Base-by-base conservation (phyloP, 371 early-diverging fungal genomes). In the Chytridium lagenaria region DNA sequence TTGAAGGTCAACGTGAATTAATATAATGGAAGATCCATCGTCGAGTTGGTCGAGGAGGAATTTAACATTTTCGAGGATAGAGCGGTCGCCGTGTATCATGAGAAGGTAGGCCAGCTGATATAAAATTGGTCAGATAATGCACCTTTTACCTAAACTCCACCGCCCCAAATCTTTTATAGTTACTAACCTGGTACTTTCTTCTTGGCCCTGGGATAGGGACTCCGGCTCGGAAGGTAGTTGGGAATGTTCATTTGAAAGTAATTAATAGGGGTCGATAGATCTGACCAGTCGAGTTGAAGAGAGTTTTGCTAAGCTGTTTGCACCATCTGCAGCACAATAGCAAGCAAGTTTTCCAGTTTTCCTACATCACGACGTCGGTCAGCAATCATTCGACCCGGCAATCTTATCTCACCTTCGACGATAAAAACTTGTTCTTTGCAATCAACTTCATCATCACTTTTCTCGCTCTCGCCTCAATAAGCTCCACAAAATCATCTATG, bases 1-100 rank as follows among this genome's bases (percentile, higher is more conserved):
- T 33, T 34, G 50, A 16, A 38, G 31, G 38, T 80, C 79, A 22
- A 84, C 75, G 74, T 84, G 84, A 61, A 84, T 67, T 15, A 84
- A 69, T 57, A 81, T 69, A 15, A 82, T 51, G 39, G 82, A 77
- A 49, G 72, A 59, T 40, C 74, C 71, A 19, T 55, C 55, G 67
- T 69, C 79, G 10, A 55, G 37, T 31, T 73, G 64, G 10, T 80
- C 75, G 50, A 84, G 50, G 2, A 80, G 50, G 22, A 34, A 38
- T 44, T 33, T 55, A 1, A 70, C 50, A 55, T 30, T 51, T 39
- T 39, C 59, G 19, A 66, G 59, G 36, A 12, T 16, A 5, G 49
- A 34, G 12, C 50, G n/a, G 0, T 67, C 49, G n/a, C 81, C 80
- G 66, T 84, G 82, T 0, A 79, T 66, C 79, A 81, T 80, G 50